Evolutionary conservation across 2,329 filamentous ascomycete species (phyloP), one percentile per base, ranked within the genome.

Genomic region (Fusarium napiforme): DNA sequence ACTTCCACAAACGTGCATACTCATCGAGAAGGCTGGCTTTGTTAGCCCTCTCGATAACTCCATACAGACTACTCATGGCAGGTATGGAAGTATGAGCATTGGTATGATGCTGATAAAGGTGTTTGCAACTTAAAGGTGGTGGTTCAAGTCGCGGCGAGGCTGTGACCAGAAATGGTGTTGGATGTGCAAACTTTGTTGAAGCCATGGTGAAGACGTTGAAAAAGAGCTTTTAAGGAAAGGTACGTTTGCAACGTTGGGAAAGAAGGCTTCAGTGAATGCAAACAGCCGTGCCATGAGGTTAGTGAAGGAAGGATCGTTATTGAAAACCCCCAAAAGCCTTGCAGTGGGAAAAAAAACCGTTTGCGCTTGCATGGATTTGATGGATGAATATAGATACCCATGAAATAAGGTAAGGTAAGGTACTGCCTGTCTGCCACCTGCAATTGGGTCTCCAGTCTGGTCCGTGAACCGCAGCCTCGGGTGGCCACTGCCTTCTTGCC

Each of bases 11-110:
- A 14, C 46, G 26, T 63, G 59, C 42, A 39, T 42, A 19, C 28
- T 52, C 21, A 21, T 16, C 16, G 14, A 26, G 18, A 23, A 42
- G 43, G 28, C 70, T 55, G 40, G 72, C 46, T 55, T 78, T 78
- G 63, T 78, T 78, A 21, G 61, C 76, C 21, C 69, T 69, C 23
- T 60, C 45, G 23, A 78, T 46, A 45, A 73, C 72, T 18, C 64
- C 36, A 39, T 76, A 65, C n/a, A 78, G 55, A 53, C 62, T 75
- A 14, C 65, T 43, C 47, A 64, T 50, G 45, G 37, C 36, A 30
- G 63, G 40, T 39, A 63, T 37, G n/a, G 53, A 21, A 26, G 43
- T 37, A n/a, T 58, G 19, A n/a, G 46, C 36, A 19, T 58, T n/a
- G 12, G 36, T 45, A 43, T 58, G 34, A 37, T 62, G 53, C 28